Evolutionary conservation across 2,329 filamentous ascomycete genomes (phyloP).

Genomic region (Alternaria sp.): DNA sequence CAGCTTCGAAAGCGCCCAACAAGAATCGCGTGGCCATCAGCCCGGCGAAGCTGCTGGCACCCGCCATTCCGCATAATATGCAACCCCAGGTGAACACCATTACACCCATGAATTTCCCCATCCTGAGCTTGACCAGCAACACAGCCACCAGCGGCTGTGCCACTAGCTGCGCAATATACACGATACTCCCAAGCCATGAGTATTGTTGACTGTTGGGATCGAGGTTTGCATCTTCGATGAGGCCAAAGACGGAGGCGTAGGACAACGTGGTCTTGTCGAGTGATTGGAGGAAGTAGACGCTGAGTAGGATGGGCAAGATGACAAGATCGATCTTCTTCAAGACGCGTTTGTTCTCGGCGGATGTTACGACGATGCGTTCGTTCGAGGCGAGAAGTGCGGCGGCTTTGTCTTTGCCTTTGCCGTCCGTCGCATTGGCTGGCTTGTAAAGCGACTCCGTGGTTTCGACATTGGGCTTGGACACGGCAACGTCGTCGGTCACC

Average conservation of each 20-base stretch:
- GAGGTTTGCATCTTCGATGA: slow-evolving; percentile 64
- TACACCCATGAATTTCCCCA: slow-evolving; percentile 64
- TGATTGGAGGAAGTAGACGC: slow-evolving; percentile 68
- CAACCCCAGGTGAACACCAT: slow-evolving; percentile 61
- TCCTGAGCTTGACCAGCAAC: slow-evolving; percentile 65
- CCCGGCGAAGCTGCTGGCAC: slow-evolving; percentile 64
- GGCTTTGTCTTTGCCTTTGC: slow-evolving; percentile 53
- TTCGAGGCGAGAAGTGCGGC: slow-evolving; percentile 57
- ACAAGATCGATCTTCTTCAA: slow-evolving; percentile 59
- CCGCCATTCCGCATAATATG: slow-evolving; percentile 67
- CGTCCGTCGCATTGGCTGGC: slow-evolving; percentile 6
- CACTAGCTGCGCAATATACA: slow-evolving; percentile 62
- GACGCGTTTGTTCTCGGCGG: slow-evolving; percentile 60
- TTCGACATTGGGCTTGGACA: slow-evolving; percentile 30
- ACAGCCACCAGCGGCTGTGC: slow-evolving; percentile 61
- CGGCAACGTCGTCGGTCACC: not conserved
- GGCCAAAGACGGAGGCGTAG: slow-evolving; percentile 69
- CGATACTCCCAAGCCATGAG: slow-evolving; percentile 59
- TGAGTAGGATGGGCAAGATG: slow-evolving; percentile 62
- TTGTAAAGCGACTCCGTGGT: slow-evolving; percentile 38
- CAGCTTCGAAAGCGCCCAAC: slow-evolving; percentile 72
- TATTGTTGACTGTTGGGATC: slow-evolving; percentile 59
- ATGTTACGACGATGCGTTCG: slow-evolving; percentile 56
- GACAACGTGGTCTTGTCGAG: slow-evolving; percentile 67
- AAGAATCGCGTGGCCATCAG: slow-evolving; percentile 68